These are phyloP conservation scores for Larix kaempferi DNA, from an alignment of 75 land plant species.

Conservation along the genomic window DNA sequence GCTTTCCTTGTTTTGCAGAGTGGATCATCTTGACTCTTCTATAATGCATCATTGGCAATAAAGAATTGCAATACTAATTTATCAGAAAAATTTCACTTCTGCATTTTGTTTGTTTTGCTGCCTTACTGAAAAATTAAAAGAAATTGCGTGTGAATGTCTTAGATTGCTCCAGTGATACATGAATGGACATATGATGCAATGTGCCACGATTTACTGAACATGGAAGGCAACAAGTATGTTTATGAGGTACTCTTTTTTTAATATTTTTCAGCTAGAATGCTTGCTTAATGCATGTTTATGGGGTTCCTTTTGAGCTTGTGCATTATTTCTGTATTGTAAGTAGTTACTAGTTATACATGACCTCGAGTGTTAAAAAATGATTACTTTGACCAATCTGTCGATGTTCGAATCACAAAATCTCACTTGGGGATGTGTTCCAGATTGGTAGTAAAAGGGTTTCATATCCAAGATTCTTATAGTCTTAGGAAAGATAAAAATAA, in stretches of 20 bases:
- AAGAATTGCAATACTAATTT: neutral
- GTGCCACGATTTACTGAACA: constrained; percentile 91
- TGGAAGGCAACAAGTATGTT: constrained; percentile 93
- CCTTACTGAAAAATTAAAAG: neutral
- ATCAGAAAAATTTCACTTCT: neutral
- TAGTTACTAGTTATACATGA: neutral
- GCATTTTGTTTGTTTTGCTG: neutral
- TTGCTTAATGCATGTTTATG: neutral
- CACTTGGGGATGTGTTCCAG: neutral
- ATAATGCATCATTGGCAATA: neutral
- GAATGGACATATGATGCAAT: constrained; percentile 99
- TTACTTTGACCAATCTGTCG: neutral
- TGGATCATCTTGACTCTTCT: neutral
- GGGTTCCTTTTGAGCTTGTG: neutral
- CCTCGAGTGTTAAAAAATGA: neutral
- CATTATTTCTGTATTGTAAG: neutral
- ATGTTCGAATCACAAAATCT: neutral
- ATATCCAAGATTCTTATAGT: neutral
- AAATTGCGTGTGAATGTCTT: neutral
- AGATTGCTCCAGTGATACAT: constrained; percentile 98
- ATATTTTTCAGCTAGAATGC: neutral
- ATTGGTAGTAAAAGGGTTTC: neutral
- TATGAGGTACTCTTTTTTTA: constrained; percentile 60
- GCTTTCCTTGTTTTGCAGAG: constrained; percentile 9
- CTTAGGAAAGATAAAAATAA: neutral